Base-by-base conservation (phyloP, 2,329 filamentous ascomycete species). In the Aspergillus tamarii region DNA sequence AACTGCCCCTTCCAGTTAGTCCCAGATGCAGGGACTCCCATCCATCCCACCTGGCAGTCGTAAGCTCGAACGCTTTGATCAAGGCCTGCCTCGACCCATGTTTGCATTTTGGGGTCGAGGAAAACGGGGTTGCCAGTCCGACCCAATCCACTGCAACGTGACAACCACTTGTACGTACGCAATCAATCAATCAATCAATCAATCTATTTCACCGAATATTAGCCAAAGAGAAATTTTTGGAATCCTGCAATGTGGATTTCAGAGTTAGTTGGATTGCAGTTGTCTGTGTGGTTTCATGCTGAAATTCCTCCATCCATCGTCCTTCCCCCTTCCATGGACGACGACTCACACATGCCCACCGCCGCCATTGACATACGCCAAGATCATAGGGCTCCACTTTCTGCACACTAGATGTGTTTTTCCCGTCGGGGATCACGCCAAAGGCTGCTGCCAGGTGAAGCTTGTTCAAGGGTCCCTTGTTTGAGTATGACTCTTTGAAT, bases 361-460 rank as follows among this genome's bases (percentile, higher is more conserved):
- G 64, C 67, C 64, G 41, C 59, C 57, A 56, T 66, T 72, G 71
- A 74, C 70, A 71, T 70, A 45, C 23, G 71, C 72, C 71, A 74
- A 74, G 71, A 46, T 28, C 36, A 21, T 34, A 32, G 57, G 56
- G 59, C 64, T 67, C 68, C 70, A 70, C 69, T 66, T 65, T 65
- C 64, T 72, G 69, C 67, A 69, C 67, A 71, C 67, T 66, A 61
- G 64, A 56, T 57, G 66, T 61, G 59, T 62, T 65, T 61, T 61
- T 63, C 59, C 50, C 56, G 55, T 60, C 34, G 54, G 57, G 57
- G 46, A 60, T 60, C 34, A 59, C 57, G 43, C 52, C 54, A 23
- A 46, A 61, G 59, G 60, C 60, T 62, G 50, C 55, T 63, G 61
- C 36, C 63, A 57, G 46, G 39, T 52, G 66, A 66, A 70, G 68